phyloP scores from a whole-genome alignment of 1,139 yeast species.

The Hemisphaericaspora subhashii region DNA sequence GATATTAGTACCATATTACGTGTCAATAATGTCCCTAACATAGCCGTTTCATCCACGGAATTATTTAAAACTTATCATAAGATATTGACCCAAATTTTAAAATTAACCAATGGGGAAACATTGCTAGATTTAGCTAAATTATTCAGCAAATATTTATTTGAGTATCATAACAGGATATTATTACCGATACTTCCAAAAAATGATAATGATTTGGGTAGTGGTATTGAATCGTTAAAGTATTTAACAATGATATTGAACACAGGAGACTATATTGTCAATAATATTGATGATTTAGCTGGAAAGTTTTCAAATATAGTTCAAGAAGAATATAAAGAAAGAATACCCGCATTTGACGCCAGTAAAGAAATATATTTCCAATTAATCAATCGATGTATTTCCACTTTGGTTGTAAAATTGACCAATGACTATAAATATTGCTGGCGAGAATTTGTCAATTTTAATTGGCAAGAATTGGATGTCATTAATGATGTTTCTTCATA shows the following conservation, averaged over 20 bases:
- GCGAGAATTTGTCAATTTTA: constrained; percentile 81
- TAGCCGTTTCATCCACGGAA: constrained; percentile 83
- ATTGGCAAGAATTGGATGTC: constrained; percentile 66
- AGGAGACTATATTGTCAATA: constrained; percentile 82
- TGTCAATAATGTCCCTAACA: constrained; percentile 53
- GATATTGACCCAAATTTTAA: constrained; percentile 70
- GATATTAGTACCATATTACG: constrained; percentile 36
- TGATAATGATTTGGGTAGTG: constrained; percentile 17
- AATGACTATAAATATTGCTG: constrained; percentile 68
- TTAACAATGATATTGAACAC: constrained; percentile 79
- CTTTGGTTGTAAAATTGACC: constrained; percentile 59
- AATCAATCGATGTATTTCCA: constrained; percentile 58
- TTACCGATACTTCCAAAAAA: constrained; percentile 55
- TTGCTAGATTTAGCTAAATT: constrained; percentile 61
- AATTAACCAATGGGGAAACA: constrained; percentile 69
- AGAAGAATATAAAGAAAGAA: constrained; percentile 32
- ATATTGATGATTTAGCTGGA: constrained; percentile 74
- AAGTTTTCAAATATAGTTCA: constrained; percentile 52
- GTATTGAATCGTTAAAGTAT: constrained; percentile 60
- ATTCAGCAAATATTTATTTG: constrained; percentile 66
- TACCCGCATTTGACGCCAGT: constrained; percentile 50
- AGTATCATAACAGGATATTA: constrained; percentile 63
- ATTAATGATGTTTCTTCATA: constrained; percentile 75
- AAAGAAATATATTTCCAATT: constrained; percentile 58
- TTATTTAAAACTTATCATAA: constrained; percentile 76